A percentile compares a stretch with the other conserved stretches of the same genome.
Evolutionary conservation across 345 rosid genomes (phyloP).

Genomic region (Rhizophora mangle): DNA sequence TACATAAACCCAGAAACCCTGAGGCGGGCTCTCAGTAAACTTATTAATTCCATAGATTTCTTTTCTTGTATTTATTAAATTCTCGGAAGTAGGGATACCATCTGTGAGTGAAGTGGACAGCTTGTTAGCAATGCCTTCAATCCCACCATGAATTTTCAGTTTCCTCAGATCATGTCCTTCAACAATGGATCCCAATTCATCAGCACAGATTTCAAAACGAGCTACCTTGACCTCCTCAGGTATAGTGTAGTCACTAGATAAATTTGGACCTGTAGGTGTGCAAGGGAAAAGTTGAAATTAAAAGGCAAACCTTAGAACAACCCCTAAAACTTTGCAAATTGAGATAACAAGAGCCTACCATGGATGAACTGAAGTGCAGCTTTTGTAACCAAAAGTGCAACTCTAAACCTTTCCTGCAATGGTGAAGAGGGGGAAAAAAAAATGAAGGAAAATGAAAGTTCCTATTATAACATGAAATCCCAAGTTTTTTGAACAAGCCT

Average conservation of each 20-base stretch:
- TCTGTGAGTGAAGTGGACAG: slow-evolving; percentile 53
- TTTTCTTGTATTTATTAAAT: slow-evolving; percentile 45
- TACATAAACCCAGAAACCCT: slow-evolving; percentile 81
- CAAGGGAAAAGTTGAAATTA: slow-evolving; percentile 18
- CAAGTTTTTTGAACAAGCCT: neutral
- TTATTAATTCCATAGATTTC: slow-evolving; percentile 72
- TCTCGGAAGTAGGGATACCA: slow-evolving; percentile 56
- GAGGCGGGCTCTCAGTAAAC: slow-evolving; percentile 67
- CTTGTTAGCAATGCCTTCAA: slow-evolving; percentile 56
- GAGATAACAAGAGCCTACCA: slow-evolving; percentile 38
- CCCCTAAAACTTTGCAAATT: neutral
- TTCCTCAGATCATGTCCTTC: slow-evolving; percentile 86
- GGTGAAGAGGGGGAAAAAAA: slow-evolving; percentile 11
- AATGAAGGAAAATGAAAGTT: slow-evolving; percentile 4
- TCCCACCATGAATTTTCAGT: slow-evolving; percentile 69
- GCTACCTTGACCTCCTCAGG: slow-evolving; percentile 71
- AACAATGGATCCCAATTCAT: slow-evolving; percentile 77
- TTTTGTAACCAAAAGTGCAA: slow-evolving; percentile 89
- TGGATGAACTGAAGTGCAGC: slow-evolving; percentile 87
- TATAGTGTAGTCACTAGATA: slow-evolving; percentile 61
- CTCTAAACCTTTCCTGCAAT: slow-evolving; percentile 70
- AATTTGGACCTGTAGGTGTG: slow-evolving; percentile 48
- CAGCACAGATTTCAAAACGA: slow-evolving; percentile 84
- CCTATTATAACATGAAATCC: neutral
- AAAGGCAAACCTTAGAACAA: slow-evolving; percentile 10